Evolutionary conservation across 2,329 filamentous ascomycete species (phyloP), one percentile per base, ranked within the genome.

Genomic region (Chaetomium olivaceum): DNA sequence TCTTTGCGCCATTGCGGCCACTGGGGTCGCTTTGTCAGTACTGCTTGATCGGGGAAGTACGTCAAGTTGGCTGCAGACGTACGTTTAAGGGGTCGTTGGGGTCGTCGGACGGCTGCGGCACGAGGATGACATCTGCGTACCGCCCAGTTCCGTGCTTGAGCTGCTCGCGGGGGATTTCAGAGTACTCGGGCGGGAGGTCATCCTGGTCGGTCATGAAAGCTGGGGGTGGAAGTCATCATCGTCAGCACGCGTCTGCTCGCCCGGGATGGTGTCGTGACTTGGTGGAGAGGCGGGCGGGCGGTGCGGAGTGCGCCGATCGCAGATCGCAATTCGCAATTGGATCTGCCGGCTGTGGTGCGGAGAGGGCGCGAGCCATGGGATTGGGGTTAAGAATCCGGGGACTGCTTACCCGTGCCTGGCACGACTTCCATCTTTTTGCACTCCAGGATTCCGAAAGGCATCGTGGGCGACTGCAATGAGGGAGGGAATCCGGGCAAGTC

Each of bases 11-110:
- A 81, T 71, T 77, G 76, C 9, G 79, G 74, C 79, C 78, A 78
- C 76, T 78, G 19, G 7, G 33, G 4, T 19, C 4, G 19, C 7
- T 8, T 48, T 14, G 16, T 16, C 14, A 54, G 36, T 6, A 8
- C 5, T 19, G 46, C n/a, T 21, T 48, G 3, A n/a, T n/a, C 21
- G 19, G 6, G 39, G 16, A 11, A 39, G 31, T 11, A 27, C 4
- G 5, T n/a, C 2, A 16, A 19, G 31, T 29, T 4, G 23, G 21
- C 14, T 16, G 12, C 19, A 4, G 11, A 73, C 78, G 67, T 63
- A 80, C 80, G 62, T 82, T 83, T 9, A 83, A 68, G 2, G 81
- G 81, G 65, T 83, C 81, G 63, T 83, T 83, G 0, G 81, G 81
- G 54, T 78, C 80, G 67, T 81, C 78, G 21, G 77, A 79, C 5